Evolutionary conservation across 768 basidiomycete genomes (phyloP).

Genomic region (Podaxis sp.): DNA sequence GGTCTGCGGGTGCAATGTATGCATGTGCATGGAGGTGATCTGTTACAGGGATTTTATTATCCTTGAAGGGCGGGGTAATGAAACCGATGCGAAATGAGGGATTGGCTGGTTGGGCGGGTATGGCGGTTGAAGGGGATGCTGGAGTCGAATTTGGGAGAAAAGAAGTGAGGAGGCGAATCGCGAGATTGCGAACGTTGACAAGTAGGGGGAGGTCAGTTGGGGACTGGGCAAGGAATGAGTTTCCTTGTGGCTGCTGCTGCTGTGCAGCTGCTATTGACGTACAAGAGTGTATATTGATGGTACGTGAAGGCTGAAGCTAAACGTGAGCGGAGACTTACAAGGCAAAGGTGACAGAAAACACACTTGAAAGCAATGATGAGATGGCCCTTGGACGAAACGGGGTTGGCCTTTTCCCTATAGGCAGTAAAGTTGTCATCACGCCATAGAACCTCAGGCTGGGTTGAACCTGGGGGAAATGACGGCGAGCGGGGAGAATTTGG

Average conservation of each 20-base stretch:
- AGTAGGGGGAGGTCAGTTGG: slow-evolving; percentile 75
- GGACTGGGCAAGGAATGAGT: slow-evolving; percentile 41
- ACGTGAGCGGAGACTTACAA: slow-evolving; percentile 9
- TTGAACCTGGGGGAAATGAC: slow-evolving; percentile 43
- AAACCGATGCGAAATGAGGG: slow-evolving; percentile 65
- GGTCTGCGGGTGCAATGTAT: slow-evolving; percentile 62
- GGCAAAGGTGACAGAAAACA: slow-evolving; percentile 24
- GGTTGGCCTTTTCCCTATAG: slow-evolving; percentile 67
- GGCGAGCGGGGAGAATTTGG: slow-evolving; percentile 44
- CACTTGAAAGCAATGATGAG: slow-evolving; percentile 77
- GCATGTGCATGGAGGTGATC: slow-evolving; percentile 81
- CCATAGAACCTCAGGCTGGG: slow-evolving; percentile 65
- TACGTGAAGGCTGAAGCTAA: slow-evolving; percentile 59
- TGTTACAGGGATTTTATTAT: slow-evolving; percentile 74
- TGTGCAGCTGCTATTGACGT: slow-evolving; percentile 26
- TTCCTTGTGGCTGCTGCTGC: slow-evolving; percentile 10
- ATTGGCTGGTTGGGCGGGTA: slow-evolving; percentile 29
- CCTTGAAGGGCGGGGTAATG: slow-evolving; percentile 76
- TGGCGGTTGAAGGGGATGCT: slow-evolving; percentile 30
- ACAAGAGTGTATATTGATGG: slow-evolving; percentile 76
- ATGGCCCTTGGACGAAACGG: slow-evolving; percentile 73
- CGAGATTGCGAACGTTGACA: slow-evolving; percentile 57
- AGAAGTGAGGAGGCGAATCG: slow-evolving; percentile 52
- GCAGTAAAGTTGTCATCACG: slow-evolving; percentile 75
- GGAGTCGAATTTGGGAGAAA: slow-evolving; percentile 39